Conservation (phyloP, 2,329 filamentous ascomycete genomes). For the Ceratocystis eucalypticola region DNA sequence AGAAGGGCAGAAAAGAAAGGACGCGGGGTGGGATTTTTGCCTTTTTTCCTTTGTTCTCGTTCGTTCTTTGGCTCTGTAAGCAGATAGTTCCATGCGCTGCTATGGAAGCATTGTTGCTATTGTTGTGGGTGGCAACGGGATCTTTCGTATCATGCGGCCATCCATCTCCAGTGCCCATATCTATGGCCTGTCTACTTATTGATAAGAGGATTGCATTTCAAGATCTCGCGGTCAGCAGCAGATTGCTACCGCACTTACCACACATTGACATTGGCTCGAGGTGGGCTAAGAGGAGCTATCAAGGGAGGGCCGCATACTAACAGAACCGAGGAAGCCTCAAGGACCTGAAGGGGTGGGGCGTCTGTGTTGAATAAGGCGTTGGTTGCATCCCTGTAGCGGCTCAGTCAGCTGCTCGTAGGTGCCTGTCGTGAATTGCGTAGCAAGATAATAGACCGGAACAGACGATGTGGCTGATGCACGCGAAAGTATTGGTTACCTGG, state of each 20-base stretch:
- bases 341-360: not conserved
- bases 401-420: not conserved
- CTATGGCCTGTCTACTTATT: not conserved
- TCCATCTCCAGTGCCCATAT: not conserved
- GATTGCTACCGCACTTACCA: not conserved
- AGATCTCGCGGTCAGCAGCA: not conserved
- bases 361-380: not conserved
- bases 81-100: not conserved
- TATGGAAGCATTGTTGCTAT: not conserved
- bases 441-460: constrained; percentile 16
- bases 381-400: not conserved
- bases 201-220: not conserved
- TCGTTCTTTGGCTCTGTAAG: too few species aligned
- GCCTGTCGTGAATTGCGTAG: not conserved
- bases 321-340: not conserved
- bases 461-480: constrained; percentile 4
- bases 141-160: not conserved
- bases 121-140: not conserved
- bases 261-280: not conserved
- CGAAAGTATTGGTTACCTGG: not conserved
- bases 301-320: not conserved
- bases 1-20: not conserved
- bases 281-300: not conserved
- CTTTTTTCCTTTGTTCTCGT: not conserved
- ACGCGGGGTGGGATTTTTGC: not conserved